A percentile compares a stretch with the other conserved stretches of the same genome.
Evolutionary conservation across 1,284 basidiomycete genomes (phyloP).

Genomic region (Ceratobasidium sp.): DNA sequence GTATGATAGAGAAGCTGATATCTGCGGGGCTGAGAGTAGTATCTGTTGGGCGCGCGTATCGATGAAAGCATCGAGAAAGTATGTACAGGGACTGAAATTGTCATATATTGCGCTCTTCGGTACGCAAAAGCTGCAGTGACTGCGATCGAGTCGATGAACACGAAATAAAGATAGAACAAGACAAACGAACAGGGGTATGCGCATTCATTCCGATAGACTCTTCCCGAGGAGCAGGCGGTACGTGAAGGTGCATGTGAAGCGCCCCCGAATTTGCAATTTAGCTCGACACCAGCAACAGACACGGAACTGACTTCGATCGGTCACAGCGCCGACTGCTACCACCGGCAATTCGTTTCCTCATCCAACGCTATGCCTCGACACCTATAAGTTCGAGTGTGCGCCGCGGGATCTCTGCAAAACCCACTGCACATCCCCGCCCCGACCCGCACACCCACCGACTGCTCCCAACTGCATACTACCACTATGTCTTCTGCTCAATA

Average conservation of each 20-base stretch:
- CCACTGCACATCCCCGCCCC: neutral
- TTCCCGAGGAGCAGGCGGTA: conserved; percentile 2
- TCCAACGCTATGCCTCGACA: neutral
- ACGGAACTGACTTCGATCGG: conserved; percentile 39
- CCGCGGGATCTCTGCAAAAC: conserved; percentile 9
- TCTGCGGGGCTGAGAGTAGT: conserved; percentile 2
- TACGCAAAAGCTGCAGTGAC: neutral
- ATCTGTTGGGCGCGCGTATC: conserved; percentile 14
- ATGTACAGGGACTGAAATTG: conserved; percentile 5
- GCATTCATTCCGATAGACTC: conserved; percentile 12
- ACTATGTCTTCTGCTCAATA: conserved; percentile 28
- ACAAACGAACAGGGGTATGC: conserved; percentile 13
- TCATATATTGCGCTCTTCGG: conserved; percentile 3
- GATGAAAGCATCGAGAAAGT: conserved; percentile 15
- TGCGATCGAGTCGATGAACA: neutral
- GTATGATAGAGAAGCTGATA: neutral
- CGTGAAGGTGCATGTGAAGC: conserved; percentile 12
- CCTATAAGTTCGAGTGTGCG: neutral
- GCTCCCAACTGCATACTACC: conserved; percentile 14
- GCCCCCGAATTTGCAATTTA: conserved; percentile 40
- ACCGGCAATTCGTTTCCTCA: conserved; percentile 16
- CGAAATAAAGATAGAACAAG: neutral
- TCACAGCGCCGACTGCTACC: conserved; percentile 24
- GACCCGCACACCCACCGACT: conserved; percentile 7
- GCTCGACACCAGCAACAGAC: conserved; percentile 38